These are phyloP conservation scores for Deuterostichococcus epilithicus DNA, from an alignment of 139 green algal species.

Conservation along the genomic window DNA sequence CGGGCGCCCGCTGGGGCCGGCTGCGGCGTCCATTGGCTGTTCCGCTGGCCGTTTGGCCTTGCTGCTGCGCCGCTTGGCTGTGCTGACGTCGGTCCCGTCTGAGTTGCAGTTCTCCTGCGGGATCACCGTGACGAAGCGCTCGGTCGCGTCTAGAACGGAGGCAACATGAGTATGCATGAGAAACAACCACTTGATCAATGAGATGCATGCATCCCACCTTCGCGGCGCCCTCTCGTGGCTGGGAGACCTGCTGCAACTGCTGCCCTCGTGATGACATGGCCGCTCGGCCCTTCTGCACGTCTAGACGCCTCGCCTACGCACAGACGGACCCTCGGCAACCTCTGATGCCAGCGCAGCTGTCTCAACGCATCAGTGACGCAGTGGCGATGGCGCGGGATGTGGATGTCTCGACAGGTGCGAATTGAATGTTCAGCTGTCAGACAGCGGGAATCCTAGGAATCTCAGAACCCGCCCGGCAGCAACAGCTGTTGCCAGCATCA, in stretches of 20 bases:
- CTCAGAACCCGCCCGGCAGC: no score
- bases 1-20: no score
- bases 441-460: no score
- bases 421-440: no score
- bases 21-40: background rate
- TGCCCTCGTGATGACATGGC: background rate
- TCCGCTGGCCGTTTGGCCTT: background rate
- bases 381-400: no score
- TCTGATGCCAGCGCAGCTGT: no score
- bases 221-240: background rate
- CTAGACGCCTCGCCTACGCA: no score
- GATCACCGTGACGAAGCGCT: background rate
- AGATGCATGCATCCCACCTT: background rate
- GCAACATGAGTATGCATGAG: background rate
- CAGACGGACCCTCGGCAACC: no score
- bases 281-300: no score
- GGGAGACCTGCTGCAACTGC: background rate
- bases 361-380: no score
- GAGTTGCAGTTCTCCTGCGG: background rate
- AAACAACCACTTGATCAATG: background rate
- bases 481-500: no score
- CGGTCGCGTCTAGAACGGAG: background rate
- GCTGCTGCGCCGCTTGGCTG: background rate
- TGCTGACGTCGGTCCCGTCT: background rate
- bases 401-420: no score